phyloP scores from a whole-genome alignment of 2,329 filamentous ascomycete species.

The Zalaria sp. region DNA sequence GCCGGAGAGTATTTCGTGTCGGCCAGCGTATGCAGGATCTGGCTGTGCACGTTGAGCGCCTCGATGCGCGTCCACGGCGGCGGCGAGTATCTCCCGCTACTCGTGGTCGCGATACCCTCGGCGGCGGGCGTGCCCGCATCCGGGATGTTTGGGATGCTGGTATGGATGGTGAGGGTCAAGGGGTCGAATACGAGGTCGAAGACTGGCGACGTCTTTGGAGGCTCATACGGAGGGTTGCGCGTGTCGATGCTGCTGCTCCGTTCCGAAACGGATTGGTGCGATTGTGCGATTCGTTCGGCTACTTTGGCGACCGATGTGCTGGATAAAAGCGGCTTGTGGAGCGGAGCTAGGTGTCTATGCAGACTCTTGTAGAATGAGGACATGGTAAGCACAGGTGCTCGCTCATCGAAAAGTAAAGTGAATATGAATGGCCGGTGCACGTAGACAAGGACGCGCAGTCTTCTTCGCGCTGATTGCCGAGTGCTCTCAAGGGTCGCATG shows the following conservation, averaged over 20 bases:
- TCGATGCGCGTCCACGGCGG: constrained; percentile 40
- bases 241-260: constrained; percentile 16
- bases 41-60: constrained; percentile 46
- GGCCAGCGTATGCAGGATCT: constrained; percentile 42
- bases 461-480: constrained; percentile 12
- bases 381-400: constrained; percentile 39
- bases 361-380: constrained; percentile 33
- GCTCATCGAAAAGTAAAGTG: constrained; percentile 54
- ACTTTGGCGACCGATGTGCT: constrained; percentile 27
- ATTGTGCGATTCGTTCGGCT: constrained; percentile 24
- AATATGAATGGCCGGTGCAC: constrained; percentile 63
- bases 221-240: constrained; percentile 11
- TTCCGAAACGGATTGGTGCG: constrained; percentile 17
- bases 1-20: constrained; percentile 31
- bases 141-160: constrained; percentile 51
- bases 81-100: constrained; percentile 8
- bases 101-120: constrained; percentile 18
- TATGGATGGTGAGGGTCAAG: constrained; percentile 41
- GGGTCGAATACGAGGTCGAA: constrained; percentile 50
- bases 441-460: constrained; percentile 56
- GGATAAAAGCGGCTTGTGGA: constrained; percentile 29
- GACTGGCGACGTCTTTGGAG: constrained; percentile 28
- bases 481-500: constrained; percentile 32
- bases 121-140: constrained; percentile 31
- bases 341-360: constrained; percentile 35